A percentile compares a stretch with the other conserved stretches of the same genome.
Evolutionary conservation across 1,284 basidiomycete species (phyloP).

Genomic region (Malassezia yamatoensis): DNA sequence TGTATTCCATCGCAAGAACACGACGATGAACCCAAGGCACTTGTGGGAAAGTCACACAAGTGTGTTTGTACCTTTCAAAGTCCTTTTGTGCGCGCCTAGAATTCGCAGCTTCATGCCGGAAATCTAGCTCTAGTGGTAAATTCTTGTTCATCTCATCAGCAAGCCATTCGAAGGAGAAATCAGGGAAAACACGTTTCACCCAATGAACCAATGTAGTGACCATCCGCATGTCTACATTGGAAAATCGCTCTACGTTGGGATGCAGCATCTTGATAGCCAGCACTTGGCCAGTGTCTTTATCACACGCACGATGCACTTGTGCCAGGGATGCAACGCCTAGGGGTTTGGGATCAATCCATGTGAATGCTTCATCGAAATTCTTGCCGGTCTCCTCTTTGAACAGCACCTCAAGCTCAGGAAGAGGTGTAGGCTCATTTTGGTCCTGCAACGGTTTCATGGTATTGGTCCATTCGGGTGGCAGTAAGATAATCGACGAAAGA

Average conservation of each 20-base stretch:
- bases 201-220: conserved; percentile 56
- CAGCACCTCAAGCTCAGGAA: conserved; percentile 43
- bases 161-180: conserved; percentile 59
- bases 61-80: conserved; percentile 54
- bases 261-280: conserved; percentile 98
- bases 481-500: conserved; percentile 58
- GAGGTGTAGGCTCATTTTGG: conserved; percentile 44
- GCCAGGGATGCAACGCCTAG: conserved; percentile 87
- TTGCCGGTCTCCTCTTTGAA: conserved; percentile 43
- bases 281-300: conserved; percentile 52
- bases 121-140: conserved; percentile 90
- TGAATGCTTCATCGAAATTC: conserved; percentile 47
- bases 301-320: conserved; percentile 79
- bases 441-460: conserved; percentile 56
- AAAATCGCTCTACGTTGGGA: conserved; percentile 85
- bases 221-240: conserved; percentile 65
- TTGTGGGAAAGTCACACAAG: conserved; percentile 77
- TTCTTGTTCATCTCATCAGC: conserved; percentile 52
- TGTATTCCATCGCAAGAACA: conserved; percentile 84
- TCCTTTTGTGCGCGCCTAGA: conserved; percentile 63
- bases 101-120: conserved; percentile 76
- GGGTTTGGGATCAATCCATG: conserved; percentile 75
- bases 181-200: conserved; percentile 70
- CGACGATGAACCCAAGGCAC: conserved; percentile 73
- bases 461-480: conserved; percentile 66